phyloP scores from a whole-genome alignment of 768 basidiomycete genomes.

The Erythrobasidium yunnanense region DNA sequence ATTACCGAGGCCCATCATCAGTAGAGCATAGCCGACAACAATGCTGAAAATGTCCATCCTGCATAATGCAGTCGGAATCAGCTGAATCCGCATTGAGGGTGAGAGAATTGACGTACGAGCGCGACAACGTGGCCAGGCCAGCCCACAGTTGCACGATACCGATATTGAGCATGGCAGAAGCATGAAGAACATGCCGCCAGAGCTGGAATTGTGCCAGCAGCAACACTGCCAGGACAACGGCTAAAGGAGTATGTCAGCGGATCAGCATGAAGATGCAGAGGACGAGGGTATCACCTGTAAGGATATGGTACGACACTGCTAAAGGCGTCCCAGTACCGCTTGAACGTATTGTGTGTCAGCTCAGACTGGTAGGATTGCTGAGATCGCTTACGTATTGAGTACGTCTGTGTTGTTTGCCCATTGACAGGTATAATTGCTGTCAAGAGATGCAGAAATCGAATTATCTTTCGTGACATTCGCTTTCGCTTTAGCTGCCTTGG shows the following conservation, averaged over 20 bases:
- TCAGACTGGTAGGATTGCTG: background rate
- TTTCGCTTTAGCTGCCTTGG: background rate
- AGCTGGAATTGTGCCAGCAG: constrained; percentile 13
- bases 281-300: constrained; percentile 6
- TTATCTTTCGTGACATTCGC: background rate
- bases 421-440: constrained; percentile 1
- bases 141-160: constrained; percentile 21
- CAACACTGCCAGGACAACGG: background rate
- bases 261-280: no score
- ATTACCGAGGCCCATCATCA: constrained; percentile 3
- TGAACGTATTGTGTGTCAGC: background rate
- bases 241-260: no score
- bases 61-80: no score
- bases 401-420: constrained; percentile 23
- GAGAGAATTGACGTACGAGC: background rate
- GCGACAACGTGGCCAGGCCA: constrained; percentile 1
- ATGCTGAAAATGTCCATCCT: background rate
- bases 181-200: background rate
- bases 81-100: background rate
- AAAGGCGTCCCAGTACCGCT: background rate
- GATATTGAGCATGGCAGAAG: constrained; percentile 10
- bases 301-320: constrained; percentile 4
- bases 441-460: background rate
- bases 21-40: background rate
- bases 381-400: background rate